Conservation (phyloP, 2,329 filamentous ascomycete species). For the Paracoccidioides brasiliensis region DNA sequence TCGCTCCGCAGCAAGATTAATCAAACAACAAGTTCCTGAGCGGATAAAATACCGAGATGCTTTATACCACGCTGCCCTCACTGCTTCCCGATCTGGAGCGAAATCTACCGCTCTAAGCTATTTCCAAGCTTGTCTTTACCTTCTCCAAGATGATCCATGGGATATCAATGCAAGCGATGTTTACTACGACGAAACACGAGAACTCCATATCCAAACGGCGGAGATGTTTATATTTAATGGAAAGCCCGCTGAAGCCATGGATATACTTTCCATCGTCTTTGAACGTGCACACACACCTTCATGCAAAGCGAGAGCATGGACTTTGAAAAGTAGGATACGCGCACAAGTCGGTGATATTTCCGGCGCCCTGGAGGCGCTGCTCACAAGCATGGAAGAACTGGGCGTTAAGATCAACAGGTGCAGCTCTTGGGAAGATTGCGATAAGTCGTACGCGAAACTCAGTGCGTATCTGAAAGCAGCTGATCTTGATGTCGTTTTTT, state of each 20-base stretch:
- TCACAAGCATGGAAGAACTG: constrained; percentile 56
- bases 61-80: constrained; percentile 64
- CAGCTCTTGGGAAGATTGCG: constrained; percentile 63
- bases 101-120: constrained; percentile 71
- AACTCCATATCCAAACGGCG: constrained; percentile 63
- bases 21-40: constrained; percentile 50
- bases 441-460: constrained; percentile 55
- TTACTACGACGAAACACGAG: constrained; percentile 74
- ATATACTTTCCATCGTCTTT: constrained; percentile 58
- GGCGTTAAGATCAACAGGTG: constrained; percentile 52
- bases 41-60: constrained; percentile 59
- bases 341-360: constrained; percentile 59
- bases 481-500: constrained; percentile 33
- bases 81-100: constrained; percentile 69
- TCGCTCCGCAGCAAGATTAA: constrained; percentile 61
- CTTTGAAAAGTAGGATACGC: constrained; percentile 67
- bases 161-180: constrained; percentile 54
- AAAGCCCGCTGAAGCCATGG: constrained; percentile 53
- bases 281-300: constrained; percentile 54
- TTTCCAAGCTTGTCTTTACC: constrained; percentile 58
- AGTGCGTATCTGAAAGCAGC: constrained; percentile 47
- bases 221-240: constrained; percentile 74
- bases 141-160: constrained; percentile 77
- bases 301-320: constrained; percentile 73
- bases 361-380: constrained; percentile 56